Conservation (phyloP, 139 green algal species). For the Trebouxia sp. region DNA sequence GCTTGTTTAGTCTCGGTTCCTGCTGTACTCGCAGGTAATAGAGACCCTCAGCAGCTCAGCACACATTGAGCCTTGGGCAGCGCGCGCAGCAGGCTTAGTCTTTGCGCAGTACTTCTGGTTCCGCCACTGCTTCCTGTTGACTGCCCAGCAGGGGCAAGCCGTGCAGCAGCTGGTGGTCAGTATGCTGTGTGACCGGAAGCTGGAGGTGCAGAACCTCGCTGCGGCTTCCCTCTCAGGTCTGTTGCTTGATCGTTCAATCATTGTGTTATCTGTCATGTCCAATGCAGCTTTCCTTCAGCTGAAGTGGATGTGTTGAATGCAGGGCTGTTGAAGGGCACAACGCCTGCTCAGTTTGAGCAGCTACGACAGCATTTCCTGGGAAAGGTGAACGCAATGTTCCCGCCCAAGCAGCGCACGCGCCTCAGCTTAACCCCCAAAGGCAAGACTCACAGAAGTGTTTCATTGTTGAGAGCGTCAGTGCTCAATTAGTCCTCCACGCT, state of each 20-base stretch:
- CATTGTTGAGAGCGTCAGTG: not conserved
- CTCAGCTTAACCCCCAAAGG: not conserved
- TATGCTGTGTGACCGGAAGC: conserved; percentile 73
- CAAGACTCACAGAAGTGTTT: not conserved
- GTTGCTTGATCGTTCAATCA: not conserved
- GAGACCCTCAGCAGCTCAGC: conserved; percentile 35
- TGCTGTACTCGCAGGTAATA: conserved; percentile 30
- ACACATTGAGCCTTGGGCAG: conserved; percentile 61
- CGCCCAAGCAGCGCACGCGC: not conserved
- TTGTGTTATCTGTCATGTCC: not conserved
- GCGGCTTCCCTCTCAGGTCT: conserved; percentile 72
- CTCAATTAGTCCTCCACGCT: too few species aligned
- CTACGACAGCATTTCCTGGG: conserved; percentile 55
- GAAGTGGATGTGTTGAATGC: not conserved
- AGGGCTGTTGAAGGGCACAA: conserved; percentile 14
- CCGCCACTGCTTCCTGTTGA: conserved; percentile 74
- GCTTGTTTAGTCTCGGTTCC: too few species aligned
- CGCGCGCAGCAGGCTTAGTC: conserved; percentile 67
- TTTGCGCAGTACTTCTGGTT: conserved; percentile 80
- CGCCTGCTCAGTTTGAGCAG: conserved; percentile 26
- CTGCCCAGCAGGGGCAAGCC: not conserved
- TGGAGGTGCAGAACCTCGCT: conserved; percentile 73
- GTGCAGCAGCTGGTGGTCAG: conserved; percentile 49
- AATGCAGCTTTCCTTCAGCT: not conserved
- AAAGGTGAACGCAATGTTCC: conserved; percentile 50